These are phyloP conservation scores for Flaveria sonorensis DNA, from an alignment of 129 eudicot genomes.

Conservation along the genomic window DNA sequence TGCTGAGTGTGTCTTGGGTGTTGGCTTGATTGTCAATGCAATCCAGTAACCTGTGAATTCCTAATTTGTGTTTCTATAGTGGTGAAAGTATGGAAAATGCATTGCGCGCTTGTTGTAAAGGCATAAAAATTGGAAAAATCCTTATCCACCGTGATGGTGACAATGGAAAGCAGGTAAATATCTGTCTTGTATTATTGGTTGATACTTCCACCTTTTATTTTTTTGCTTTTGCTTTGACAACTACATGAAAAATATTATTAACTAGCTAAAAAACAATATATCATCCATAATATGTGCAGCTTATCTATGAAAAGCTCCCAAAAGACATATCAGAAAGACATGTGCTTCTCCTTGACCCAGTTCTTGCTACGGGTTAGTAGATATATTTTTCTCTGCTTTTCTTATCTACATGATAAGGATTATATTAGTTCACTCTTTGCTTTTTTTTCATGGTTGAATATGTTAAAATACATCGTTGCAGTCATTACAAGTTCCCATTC, in stretches of 20 bases:
- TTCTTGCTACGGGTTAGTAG: constrained; percentile 89
- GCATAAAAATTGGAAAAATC: constrained; percentile 95
- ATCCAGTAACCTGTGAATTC: constrained; percentile 6
- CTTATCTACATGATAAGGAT: constrained; percentile 4
- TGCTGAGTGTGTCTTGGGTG: constrained; percentile 5
- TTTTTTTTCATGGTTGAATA: neutral
- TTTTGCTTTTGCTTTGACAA: neutral
- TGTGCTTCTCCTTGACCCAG: constrained; percentile 97
- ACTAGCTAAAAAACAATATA: neutral
- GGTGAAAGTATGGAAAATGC: constrained; percentile 99
- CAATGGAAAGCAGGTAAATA: constrained; percentile 80
- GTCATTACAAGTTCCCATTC: neutral
- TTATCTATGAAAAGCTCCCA: constrained; percentile 95
- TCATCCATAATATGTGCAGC: constrained; percentile 46
- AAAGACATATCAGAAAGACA: constrained; percentile 92
- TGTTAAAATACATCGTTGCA: neutral
- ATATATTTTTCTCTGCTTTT: constrained; percentile 13
- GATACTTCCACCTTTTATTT: neutral
- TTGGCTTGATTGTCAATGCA: constrained; percentile 29
- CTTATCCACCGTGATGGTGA: constrained; percentile 97
- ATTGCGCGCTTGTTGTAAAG: constrained; percentile 97
- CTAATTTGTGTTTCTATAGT: constrained; percentile 38
- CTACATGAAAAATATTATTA: neutral
- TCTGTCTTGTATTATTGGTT: constrained; percentile 13
- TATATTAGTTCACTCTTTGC: constrained; percentile 12